Percentiles rank a stretch among this genome's conserved stretches.
phyloP scores from a whole-genome alignment of 2,329 filamentous ascomycete species.

The Colletotrichum theobromicola region DNA sequence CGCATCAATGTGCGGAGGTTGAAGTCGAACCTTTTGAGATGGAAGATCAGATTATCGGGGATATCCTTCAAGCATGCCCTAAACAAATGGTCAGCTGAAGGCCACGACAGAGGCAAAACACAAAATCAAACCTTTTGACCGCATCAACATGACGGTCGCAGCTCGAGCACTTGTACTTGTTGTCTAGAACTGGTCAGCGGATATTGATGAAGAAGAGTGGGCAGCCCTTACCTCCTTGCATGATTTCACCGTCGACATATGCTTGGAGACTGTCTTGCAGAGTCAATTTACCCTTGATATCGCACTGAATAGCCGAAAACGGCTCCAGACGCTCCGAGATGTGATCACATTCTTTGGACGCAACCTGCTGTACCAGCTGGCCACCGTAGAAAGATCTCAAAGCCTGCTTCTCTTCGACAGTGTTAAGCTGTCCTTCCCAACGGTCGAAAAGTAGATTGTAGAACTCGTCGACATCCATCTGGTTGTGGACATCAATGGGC shows the following conservation, averaged over 20 bases:
- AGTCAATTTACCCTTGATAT: conserved; percentile 88
- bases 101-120: background rate
- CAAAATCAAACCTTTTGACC: conserved; percentile 73
- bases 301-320: conserved; percentile 94
- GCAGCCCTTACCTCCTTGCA: conserved; percentile 76
- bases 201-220: background rate
- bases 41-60: conserved; percentile 93
- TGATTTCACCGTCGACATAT: conserved; percentile 95
- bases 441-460: conserved; percentile 93
- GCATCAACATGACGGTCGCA: conserved; percentile 91
- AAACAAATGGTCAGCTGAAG: conserved; percentile 2
- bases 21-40: conserved; percentile 88
- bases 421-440: conserved; percentile 81
- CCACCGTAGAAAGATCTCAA: conserved; percentile 91
- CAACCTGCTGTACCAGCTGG: conserved; percentile 91
- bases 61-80: conserved; percentile 91
- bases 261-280: conserved; percentile 88
- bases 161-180: conserved; percentile 96
- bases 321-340: conserved; percentile 90
- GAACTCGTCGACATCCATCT: conserved; percentile 99
- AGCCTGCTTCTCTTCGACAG: conserved; percentile 68
- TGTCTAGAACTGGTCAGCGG: conserved; percentile 59
- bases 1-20: conserved; percentile 78
- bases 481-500: conserved; percentile 82
- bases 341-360: conserved; percentile 92